These are phyloP conservation scores for Marasmius tenuissimus DNA, from an alignment of 1,284 basidiomycete genomes.

Conservation along the genomic window DNA sequence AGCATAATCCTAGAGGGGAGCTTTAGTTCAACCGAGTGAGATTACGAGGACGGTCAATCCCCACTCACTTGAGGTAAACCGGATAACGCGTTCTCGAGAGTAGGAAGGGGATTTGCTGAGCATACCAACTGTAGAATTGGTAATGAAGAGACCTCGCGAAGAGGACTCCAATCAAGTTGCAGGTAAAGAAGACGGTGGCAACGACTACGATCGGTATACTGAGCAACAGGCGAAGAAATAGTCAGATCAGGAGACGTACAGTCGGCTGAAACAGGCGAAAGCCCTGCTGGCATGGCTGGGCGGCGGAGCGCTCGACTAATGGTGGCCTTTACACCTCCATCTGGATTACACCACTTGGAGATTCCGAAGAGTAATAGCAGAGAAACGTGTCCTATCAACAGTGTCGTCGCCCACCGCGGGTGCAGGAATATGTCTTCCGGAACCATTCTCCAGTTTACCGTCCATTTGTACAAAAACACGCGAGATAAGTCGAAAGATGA, in stretches of 20 bases:
- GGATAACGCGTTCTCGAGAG: constrained; percentile 75
- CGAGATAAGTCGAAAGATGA: constrained; percentile 89
- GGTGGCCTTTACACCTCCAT: constrained; percentile 62
- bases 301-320: constrained; percentile 55
- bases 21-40: constrained; percentile 1
- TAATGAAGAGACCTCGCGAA: constrained; percentile 98
- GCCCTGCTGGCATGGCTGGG: constrained; percentile 49
- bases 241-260: constrained; percentile 42
- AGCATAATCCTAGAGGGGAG: constrained; percentile 53
- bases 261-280: constrained; percentile 51
- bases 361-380: constrained; percentile 69
- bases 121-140: constrained; percentile 99
- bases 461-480: constrained; percentile 94
- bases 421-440: constrained; percentile 76
- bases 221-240: constrained; percentile 6
- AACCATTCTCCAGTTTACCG: constrained; percentile 96
- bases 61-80: constrained; percentile 57
- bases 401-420: constrained; percentile 53
- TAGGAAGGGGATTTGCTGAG: constrained; percentile 88
- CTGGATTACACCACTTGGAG: constrained; percentile 68
- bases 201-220: constrained; percentile 55
- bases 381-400: constrained; percentile 69
- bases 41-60: constrained; percentile 4
- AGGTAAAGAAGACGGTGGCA: constrained; percentile 82
- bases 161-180: constrained; percentile 89